Percentiles rank a stretch among this genome's conserved stretches.
Evolutionary conservation across 768 basidiomycete species (phyloP).

Genomic region (Mycena sanguinolenta): DNA sequence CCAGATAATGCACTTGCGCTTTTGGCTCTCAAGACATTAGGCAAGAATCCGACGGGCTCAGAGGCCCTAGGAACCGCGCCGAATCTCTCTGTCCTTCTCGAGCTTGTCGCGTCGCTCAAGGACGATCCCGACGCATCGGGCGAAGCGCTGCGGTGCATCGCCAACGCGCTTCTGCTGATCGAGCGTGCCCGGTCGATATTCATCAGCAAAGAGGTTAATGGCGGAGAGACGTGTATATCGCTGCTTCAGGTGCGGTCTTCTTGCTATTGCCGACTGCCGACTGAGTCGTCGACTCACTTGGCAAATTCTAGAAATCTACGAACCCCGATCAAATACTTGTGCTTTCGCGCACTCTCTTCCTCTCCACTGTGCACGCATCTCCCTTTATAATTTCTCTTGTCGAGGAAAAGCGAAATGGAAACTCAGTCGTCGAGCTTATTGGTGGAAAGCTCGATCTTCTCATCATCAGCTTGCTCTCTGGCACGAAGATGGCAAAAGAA

Average conservation of each 20-base stretch:
- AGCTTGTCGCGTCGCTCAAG: conserved; percentile 65
- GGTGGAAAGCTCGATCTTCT: conserved; percentile 72
- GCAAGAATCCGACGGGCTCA: conserved; percentile 78
- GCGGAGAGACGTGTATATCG: conserved; percentile 67
- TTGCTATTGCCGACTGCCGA: conserved; percentile 27
- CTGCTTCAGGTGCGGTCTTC: conserved; percentile 68
- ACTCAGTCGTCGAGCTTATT: conserved; percentile 74
- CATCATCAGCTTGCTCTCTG: conserved; percentile 59
- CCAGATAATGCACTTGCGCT: conserved; percentile 81
- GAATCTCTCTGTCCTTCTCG: conserved; percentile 71
- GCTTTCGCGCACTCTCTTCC: conserved; percentile 81
- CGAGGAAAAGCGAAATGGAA: conserved; percentile 70
- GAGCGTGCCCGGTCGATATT: conserved; percentile 72
- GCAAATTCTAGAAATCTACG: conserved; percentile 72
- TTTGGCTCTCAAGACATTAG: conserved; percentile 80
- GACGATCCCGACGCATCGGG: conserved; percentile 70
- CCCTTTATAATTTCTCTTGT: conserved; percentile 71
- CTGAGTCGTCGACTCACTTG: conserved; percentile 24
- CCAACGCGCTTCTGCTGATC: conserved; percentile 82
- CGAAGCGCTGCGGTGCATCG: conserved; percentile 82
- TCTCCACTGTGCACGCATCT: conserved; percentile 70
- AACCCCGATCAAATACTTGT: conserved; percentile 78
- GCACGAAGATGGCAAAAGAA: conserved; percentile 70
- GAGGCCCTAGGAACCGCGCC: conserved; percentile 64
- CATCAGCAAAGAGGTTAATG: conserved; percentile 69